Evolutionary conservation across 495 filamentous ascomycete genomes (phyloP), one percentile per base, ranked within the genome.

Genomic region (Neurospora tetrasperma): DNA sequence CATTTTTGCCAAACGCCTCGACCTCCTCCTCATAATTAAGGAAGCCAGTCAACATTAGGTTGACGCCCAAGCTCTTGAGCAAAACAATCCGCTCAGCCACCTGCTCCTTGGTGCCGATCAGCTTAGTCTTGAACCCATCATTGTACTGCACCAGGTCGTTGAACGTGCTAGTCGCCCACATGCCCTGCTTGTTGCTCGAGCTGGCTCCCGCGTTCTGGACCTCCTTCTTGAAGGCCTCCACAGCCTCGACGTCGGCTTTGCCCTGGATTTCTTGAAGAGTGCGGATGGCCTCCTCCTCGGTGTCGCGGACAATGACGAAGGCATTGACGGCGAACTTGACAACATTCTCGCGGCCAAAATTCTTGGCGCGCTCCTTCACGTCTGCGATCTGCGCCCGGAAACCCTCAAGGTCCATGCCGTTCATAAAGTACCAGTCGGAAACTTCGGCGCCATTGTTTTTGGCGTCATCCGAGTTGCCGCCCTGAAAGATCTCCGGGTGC

Each of bases 121-220:
- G 75, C 75, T 84, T 85, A 18, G 83, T 85, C 76, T 84, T 85
- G 82, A 86, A 86, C 38, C 85, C 83, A 72, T 85, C 83, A 72
- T 85, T 86, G 73, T 85, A 86, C 75, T 85, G 83, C 23, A 85
- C 82, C 18, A 85, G 77, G 72, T 86, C 84, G 43, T 86, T 81
- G 70, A 85, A 82, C 41, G 82, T 84, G 71, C 76, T 80, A 62
- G 83, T 78, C 59, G 83, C 82, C 84, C 83, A 85, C 84, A 85
- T 86, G 46, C 83, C 84, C 44, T 74, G 78, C 79, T 81, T 84
- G 69, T 84, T 81, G 12, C 44, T 73, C 9, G 83, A 82, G 68
- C 77, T 81, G 20, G 80, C 77, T 31, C 84, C 84, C 6, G 84
- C 84, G 68, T 85, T 81, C 73, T 85, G 77, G 4, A 86, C 84